Evolutionary conservation across 2,329 filamentous ascomycete species (phyloP).

Genomic region (Fusarium continuum): DNA sequence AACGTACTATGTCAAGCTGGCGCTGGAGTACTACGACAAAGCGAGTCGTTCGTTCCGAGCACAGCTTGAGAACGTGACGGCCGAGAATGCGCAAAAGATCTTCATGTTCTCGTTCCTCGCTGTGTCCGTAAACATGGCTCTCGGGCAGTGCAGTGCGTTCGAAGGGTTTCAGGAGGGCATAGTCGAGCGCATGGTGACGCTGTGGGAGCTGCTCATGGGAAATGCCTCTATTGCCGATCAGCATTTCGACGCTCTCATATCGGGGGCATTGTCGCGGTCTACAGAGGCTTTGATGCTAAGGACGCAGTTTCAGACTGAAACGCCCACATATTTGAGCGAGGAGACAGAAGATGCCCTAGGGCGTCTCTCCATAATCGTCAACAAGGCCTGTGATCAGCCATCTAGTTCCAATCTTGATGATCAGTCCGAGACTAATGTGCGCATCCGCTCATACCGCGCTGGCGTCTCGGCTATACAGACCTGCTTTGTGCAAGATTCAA

Average conservation of each 20-base stretch:
- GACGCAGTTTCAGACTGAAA: slow-evolving; percentile 16
- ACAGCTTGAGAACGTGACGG: slow-evolving; percentile 33
- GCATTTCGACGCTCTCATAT: slow-evolving; percentile 30
- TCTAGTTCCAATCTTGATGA: background rate
- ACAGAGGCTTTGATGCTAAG: slow-evolving; percentile 20
- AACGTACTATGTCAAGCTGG: slow-evolving; percentile 33
- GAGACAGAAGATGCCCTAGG: slow-evolving; percentile 20
- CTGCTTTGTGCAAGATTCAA: slow-evolving; percentile 49
- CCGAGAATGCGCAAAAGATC: slow-evolving; percentile 33
- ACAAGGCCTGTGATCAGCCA: slow-evolving; percentile 15
- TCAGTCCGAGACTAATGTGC: background rate
- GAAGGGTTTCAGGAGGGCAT: slow-evolving; percentile 26
- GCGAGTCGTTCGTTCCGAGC: slow-evolving; percentile 36
- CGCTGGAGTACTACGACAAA: slow-evolving; percentile 41
- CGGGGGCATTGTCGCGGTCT: slow-evolving; percentile 27
- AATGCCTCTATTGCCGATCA: slow-evolving; percentile 30
- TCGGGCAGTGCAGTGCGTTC: slow-evolving; percentile 29
- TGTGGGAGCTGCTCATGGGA: slow-evolving; percentile 36
- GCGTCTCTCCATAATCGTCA: slow-evolving; percentile 15
- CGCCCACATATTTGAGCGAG: background rate
- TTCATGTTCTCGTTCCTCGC: slow-evolving; percentile 41
- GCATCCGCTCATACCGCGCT: slow-evolving; percentile 18
- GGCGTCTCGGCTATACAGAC: slow-evolving; percentile 46
- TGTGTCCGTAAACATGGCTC: slow-evolving; percentile 38
- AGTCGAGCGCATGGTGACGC: slow-evolving; percentile 22